Evolutionary conservation across 2,329 filamentous ascomycete genomes (phyloP), one percentile per base, ranked within the genome.

Genomic region (Colletotrichum paranaense): DNA sequence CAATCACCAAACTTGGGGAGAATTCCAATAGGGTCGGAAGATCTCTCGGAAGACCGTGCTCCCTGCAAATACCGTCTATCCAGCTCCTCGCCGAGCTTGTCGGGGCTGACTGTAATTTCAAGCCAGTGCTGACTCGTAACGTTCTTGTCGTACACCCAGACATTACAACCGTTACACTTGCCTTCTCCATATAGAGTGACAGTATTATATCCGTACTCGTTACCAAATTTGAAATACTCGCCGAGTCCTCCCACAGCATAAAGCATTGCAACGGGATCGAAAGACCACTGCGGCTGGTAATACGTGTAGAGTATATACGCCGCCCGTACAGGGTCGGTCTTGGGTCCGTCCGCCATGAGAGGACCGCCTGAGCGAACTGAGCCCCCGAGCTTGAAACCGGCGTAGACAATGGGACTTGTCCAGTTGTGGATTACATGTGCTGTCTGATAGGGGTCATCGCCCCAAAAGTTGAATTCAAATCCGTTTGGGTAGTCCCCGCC

Each of bases 401-500:
- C 79, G 73, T 84, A 88, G 0, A 83, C 82, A 5, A 86, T 74
- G 5, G 75, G 78, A 0, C 80, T 78, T 3, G 81, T 78, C 86
- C 87, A 89, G 26, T 77, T 81, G 73, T 85, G 83, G 4, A 89
- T 75, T 2, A 88, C 87, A 56, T 85, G 83, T 3, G 81, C 81
- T 0, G 87, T 80, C 2, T 77, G 75, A 0, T 72, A 72, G 0
- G 84, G 78, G 69, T 86, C 80, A 53, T 78, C 77, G 30, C 84
- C 84, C 46, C 78, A 85, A 73, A 89, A 89, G 76, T 90, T 89
- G 78, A 80, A 89, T 68, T 87, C 84, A 71, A 80, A 78, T 8
- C 86, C 87, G 0, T 80, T 81, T 0, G 87, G 86, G 69, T 88
- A 89, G 7, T 74, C 77, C 16, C 87, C 88, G n/a, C 87, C 88